Evolutionary conservation across 164 flowering plant species (phyloP).

Genomic region (Sedum album): DNA sequence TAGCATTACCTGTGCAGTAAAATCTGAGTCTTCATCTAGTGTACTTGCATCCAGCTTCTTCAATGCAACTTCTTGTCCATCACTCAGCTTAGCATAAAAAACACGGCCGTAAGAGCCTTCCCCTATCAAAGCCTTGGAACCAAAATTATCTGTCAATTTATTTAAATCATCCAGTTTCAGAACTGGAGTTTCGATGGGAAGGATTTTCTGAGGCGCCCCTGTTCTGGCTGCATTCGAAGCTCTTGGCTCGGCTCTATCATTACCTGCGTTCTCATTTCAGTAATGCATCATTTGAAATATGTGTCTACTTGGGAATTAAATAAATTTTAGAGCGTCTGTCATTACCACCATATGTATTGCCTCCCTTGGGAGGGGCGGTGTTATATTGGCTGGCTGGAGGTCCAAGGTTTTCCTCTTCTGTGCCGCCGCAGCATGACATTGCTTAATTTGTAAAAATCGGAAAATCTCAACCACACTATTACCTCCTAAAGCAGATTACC

Average conservation of each 20-base stretch:
- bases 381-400: slow-evolving; percentile 41
- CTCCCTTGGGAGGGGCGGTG: slow-evolving; percentile 51
- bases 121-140: no score
- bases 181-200: no score
- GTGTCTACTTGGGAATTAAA: background rate
- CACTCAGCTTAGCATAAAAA: no score
- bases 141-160: no score
- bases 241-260: slow-evolving; percentile 47
- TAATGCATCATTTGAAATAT: background rate
- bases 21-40: no score
- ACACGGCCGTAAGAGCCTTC: no score
- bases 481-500: background rate
- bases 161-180: no score
- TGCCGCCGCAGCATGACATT: slow-evolving; percentile 66
- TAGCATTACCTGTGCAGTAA: no score
- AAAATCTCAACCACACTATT: background rate
- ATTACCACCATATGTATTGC: slow-evolving; percentile 27
- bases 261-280: slow-evolving; percentile 23
- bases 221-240: slow-evolving; percentile 20
- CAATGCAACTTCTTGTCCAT: no score
- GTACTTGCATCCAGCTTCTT: no score
- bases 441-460: slow-evolving; percentile 8
- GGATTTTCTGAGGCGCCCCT: no score
- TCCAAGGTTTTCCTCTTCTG: slow-evolving; percentile 46
- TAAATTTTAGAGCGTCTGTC: background rate